Evolutionary conservation across 352 stramenopile genomes (phyloP).

Genomic region (Phytophthora kernoviae): DNA sequence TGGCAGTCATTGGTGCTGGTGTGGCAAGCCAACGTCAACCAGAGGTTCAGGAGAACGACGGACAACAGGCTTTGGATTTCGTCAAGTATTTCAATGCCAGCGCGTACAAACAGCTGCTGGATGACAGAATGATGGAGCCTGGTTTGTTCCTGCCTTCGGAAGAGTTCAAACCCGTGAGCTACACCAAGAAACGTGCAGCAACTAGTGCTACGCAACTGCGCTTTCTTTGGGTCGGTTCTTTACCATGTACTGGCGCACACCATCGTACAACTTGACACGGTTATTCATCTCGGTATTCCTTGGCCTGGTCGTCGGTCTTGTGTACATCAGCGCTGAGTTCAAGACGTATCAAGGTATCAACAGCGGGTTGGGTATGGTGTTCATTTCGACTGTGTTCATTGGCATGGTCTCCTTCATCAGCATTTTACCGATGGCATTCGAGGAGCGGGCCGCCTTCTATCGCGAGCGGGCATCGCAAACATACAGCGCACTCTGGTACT

Average conservation of each 20-base stretch:
- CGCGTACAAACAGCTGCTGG: constrained; percentile 29
- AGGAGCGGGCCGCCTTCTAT: constrained; percentile 87
- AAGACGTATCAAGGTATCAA: constrained; percentile 60
- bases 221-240: constrained; percentile 61
- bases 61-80: constrained; percentile 31
- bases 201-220: constrained; percentile 38
- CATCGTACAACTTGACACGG: constrained; percentile 88
- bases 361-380: constrained; percentile 83
- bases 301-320: constrained; percentile 76
- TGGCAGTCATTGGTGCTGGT: constrained; percentile 67
- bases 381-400: constrained; percentile 85
- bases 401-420: constrained; percentile 79
- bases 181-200: constrained; percentile 52
- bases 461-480: constrained; percentile 75
- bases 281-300: constrained; percentile 77
- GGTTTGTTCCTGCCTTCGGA: constrained; percentile 40
- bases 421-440: constrained; percentile 77
- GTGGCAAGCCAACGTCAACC: no score
- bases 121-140: constrained; percentile 26
- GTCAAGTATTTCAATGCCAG: constrained; percentile 42
- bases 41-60: no score
- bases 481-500: constrained; percentile 82
- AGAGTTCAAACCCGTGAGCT: constrained; percentile 32
- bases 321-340: constrained; percentile 62
- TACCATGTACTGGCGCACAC: constrained; percentile 72